Evolutionary conservation across 331 rosid species (phyloP).

Genomic region (Saraca asoca): DNA sequence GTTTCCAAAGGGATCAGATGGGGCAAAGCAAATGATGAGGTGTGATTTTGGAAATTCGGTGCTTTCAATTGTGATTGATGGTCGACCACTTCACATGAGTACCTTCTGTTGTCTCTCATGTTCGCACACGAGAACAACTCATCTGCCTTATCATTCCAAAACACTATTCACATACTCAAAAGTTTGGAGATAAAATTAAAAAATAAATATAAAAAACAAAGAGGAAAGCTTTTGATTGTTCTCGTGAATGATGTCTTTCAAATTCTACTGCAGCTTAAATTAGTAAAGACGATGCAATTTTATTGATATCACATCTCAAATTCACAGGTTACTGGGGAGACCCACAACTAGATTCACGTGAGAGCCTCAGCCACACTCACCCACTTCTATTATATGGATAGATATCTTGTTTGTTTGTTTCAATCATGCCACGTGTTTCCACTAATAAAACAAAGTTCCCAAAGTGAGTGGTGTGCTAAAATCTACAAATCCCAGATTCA

Average conservation of each 20-base stretch:
- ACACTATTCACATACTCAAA: conserved; percentile 19
- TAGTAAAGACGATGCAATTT: conserved; percentile 2
- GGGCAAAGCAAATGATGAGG: conserved; percentile 42
- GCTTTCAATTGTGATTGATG: too few species aligned
- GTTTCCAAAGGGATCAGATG: conserved; percentile 43
- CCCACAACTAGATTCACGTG: conserved; percentile 41
- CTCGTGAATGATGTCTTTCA: conserved; percentile 18
- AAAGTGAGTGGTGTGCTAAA: too few species aligned
- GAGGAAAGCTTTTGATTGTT: conserved; percentile 14
- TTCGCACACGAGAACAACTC: conserved; percentile 10
- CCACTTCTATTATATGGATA: not conserved
- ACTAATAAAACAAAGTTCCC: too few species aligned
- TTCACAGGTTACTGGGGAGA: conserved; percentile 15
- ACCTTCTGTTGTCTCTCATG: conserved; percentile 50
- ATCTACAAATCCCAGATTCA: too few species aligned
- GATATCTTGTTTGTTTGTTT: conserved; percentile 19
- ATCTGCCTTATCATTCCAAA: conserved; percentile 31
- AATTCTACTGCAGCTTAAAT: conserved; percentile 8
- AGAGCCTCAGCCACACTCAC: too few species aligned
- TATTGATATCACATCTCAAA: not conserved
- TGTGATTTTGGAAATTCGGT: too few species aligned
- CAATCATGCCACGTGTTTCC: too few species aligned
- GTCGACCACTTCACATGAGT: conserved; percentile 54
- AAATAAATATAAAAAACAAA: conserved; percentile 5
- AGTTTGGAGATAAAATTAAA: too few species aligned